phyloP scores from a whole-genome alignment of 1,284 basidiomycete species.

The Inonotus obliquus region DNA sequence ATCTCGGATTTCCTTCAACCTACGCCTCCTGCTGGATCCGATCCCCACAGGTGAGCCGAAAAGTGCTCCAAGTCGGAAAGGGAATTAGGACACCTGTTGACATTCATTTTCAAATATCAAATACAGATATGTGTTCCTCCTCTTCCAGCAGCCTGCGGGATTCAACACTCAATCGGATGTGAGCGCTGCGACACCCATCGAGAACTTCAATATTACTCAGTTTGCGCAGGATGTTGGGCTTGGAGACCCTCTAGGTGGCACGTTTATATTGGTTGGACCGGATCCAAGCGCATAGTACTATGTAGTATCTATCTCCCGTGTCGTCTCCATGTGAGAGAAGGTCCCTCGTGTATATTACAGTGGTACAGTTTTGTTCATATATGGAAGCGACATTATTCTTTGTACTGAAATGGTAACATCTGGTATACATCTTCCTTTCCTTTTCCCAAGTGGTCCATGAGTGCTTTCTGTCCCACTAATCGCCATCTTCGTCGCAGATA shows the following conservation, averaged over 20 bases:
- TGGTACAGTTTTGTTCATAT: background rate
- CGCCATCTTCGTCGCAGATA: too few species aligned
- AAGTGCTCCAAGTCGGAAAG: background rate
- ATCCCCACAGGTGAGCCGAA: slow-evolving; percentile 42
- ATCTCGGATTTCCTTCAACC: slow-evolving; percentile 43
- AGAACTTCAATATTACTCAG: slow-evolving; percentile 40
- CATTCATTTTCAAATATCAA: background rate
- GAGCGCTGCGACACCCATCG: slow-evolving; percentile 34
- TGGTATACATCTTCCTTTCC: background rate
- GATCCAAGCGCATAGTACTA: slow-evolving; percentile 20
- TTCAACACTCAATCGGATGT: slow-evolving; percentile 40
- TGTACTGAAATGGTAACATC: background rate
- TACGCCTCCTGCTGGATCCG: slow-evolving; percentile 47
- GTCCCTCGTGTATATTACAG: background rate
- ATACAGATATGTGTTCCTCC: slow-evolving; percentile 41
- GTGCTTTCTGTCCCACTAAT: too few species aligned
- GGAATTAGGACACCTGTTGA: background rate
- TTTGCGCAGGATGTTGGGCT: slow-evolving; percentile 41
- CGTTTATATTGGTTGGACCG: slow-evolving; percentile 45
- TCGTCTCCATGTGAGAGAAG: too few species aligned
- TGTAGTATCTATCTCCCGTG: too few species aligned
- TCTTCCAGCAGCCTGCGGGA: slow-evolving; percentile 41
- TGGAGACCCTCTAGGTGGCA: slow-evolving; percentile 44
- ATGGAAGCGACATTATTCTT: too few species aligned
- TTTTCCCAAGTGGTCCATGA: too few species aligned